Conservation (phyloP, 2,329 filamentous ascomycete species). For the Aureobasidium sp. region DNA sequence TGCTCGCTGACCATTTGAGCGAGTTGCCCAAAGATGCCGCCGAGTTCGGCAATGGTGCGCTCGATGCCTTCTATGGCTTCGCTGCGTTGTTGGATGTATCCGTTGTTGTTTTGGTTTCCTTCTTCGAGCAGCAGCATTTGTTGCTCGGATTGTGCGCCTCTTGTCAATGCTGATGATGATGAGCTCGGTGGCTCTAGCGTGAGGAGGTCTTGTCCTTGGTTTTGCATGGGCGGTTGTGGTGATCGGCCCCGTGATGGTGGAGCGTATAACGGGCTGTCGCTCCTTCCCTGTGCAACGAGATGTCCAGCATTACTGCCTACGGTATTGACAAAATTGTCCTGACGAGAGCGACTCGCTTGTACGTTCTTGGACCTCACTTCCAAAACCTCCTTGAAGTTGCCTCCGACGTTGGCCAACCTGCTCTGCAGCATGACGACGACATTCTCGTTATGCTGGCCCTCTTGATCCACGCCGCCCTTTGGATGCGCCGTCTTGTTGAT, state of each 20-base stretch:
- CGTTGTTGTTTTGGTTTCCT: constrained; percentile 75
- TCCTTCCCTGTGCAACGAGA: constrained; percentile 43
- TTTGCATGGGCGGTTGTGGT: constrained; percentile 27
- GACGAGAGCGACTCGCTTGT: constrained; percentile 82
- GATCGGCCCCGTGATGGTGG: constrained; percentile 18
- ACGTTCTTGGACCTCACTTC: constrained; percentile 98
- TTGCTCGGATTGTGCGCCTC: constrained; percentile 63
- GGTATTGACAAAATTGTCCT: constrained; percentile 92
- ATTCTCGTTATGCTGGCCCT: constrained; percentile 97
- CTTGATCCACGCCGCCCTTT: constrained; percentile 53
- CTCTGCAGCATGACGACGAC: constrained; percentile 87
- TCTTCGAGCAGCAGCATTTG: constrained; percentile 81
- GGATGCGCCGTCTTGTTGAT: constrained; percentile 68
- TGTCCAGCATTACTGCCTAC: constrained; percentile 48
- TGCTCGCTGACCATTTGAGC: constrained; percentile 97
- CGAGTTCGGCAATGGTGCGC: constrained; percentile 86
- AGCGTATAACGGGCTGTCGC: constrained; percentile 46
- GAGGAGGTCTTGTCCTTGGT: constrained; percentile 58
- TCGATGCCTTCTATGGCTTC: constrained; percentile 97
- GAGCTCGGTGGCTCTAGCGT: constrained; percentile 66
- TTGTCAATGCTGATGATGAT: constrained; percentile 35
- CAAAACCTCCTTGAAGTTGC: constrained; percentile 94
- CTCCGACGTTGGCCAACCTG: constrained; percentile 84
- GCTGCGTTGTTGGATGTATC: constrained; percentile 86
- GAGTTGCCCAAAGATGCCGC: constrained; percentile 86